Evolutionary conservation across 139 green algal genomes (phyloP), one percentile per base, ranked within the genome.

Genomic region (Astrephomene gubernaculifera): DNA sequence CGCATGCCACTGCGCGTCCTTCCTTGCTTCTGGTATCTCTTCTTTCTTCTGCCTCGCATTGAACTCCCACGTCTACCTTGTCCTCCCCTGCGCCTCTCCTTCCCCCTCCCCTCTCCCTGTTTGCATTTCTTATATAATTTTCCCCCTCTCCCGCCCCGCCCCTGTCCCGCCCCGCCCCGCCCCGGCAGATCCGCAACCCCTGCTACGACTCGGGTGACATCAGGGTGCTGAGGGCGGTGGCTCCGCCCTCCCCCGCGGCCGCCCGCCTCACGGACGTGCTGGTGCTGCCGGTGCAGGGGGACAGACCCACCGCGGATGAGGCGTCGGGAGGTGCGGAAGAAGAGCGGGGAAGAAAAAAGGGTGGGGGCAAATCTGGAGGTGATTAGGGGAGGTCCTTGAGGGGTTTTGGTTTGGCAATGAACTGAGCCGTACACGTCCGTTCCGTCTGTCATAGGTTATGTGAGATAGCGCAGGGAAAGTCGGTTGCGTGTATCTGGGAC

Each of bases 161-260:
- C 7, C 2, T 35, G 7, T 8, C 65, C 10, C 8, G 9, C 35
- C 65, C 65, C 33, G 2, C 35, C 65, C 12, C 36, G 6, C 3
- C 9, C 57, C 61, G 17, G 21, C 69, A 81, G 72, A 81, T 81
- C 72, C 72, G 72, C 72, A 81, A 81, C 52, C 72, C 72, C 52
- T 81, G 72, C 52, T 81, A 81, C 72, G 72, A 81, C 25, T 4
- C 36, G 22, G 72, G 52, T 7, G 72, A 81, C 72, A 22, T 81
- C 19, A 31, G 72, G 33, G 53, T 81, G 6, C 53, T 81, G 72
- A 4, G 21, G 33, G 72, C 69, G 72, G 72, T 81, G 72, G 72
- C 68, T 52, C 1, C 21, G 19, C 72, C 72, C 53, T 31, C 72
- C 33, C 69, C 52, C 44, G 17, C 33, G n/a, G n/a, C n/a, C 44